Evolutionary conservation across 1,284 basidiomycete genomes (phyloP).

Genomic region (Takashimella tepidaria): DNA sequence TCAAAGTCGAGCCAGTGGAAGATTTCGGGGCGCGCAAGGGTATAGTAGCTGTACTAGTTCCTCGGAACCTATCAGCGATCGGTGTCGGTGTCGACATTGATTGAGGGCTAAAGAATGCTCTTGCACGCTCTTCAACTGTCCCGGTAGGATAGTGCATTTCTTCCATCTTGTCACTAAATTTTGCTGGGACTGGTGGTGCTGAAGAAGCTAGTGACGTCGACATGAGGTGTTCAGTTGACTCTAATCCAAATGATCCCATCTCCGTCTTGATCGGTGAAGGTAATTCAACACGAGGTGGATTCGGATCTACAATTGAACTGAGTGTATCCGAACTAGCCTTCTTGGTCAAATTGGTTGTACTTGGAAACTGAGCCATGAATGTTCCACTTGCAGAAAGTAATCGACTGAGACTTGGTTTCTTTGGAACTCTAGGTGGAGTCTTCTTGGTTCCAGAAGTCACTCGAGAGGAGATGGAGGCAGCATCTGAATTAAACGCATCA

Average conservation of each 20-base stretch:
- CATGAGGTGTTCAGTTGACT: slow-evolving; percentile 9
- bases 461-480: background rate
- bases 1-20: slow-evolving; percentile 14
- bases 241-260: slow-evolving; percentile 1
- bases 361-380: background rate
- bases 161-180: slow-evolving; percentile 17
- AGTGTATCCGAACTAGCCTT: slow-evolving; percentile 23
- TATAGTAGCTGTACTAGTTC: slow-evolving; percentile 20
- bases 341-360: slow-evolving; percentile 8
- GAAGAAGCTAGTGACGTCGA: background rate
- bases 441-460: slow-evolving; percentile 11
- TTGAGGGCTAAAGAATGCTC: slow-evolving; percentile 21
- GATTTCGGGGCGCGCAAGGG: slow-evolving; percentile 19
- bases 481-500: slow-evolving; percentile 5
- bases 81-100: slow-evolving; percentile 31
- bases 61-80: slow-evolving; percentile 44
- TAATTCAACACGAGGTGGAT: slow-evolving; percentile 31
- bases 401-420: slow-evolving; percentile 25
- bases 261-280: slow-evolving; percentile 7
- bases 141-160: slow-evolving; percentile 30
- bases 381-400: slow-evolving; percentile 13
- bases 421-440: slow-evolving; percentile 19
- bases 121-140: slow-evolving; percentile 31
- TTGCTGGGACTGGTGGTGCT: slow-evolving; percentile 2
- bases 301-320: slow-evolving; percentile 8